Evolutionary conservation across 768 basidiomycete genomes (phyloP), one percentile per base, ranked within the genome.

Genomic region (Leucosporidium yakuticum): DNA sequence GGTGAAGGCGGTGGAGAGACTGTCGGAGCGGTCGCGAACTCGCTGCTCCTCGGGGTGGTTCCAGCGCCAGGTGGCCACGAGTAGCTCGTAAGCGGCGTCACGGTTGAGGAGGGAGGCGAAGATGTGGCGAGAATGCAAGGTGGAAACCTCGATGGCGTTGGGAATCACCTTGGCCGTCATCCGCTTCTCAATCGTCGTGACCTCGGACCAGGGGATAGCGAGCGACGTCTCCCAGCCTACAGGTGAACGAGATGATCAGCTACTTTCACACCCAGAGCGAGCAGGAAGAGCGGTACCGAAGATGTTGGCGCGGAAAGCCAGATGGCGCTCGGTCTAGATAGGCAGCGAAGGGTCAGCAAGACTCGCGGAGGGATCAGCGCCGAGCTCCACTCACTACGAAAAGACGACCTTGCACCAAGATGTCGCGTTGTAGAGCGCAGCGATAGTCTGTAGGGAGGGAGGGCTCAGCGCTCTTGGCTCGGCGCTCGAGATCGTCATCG

Each of bases 221-320:
- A 94, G 82, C 76, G 95, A 87, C 29, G 94, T 82, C 90, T 94
- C 77, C 56, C 62, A 66, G 25, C 57, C 62, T 66, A 39, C 12
- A 55, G 48, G 6, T 17, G 4, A 6, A 25, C 1, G 17, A 21
- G n/a, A 6, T 29, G 23, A 53, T 12, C 3, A 11, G 27, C 23
- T 17, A n/a, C n/a, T n/a, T n/a, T n/a, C n/a, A n/a, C n/a, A n/a
- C n/a, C n/a, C 12, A 14, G 20, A 12, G 20, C 12, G 17, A 36
- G 14, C 15, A 1, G 34, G 0, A 20, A 36, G 59, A 17, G 27
- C 6, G 14, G 44, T 17, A 60, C 96, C 95, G 79, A 98, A 94
- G 55, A 98, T 97, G 77, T 97, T 98, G 53, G 96, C 95, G 74
- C 98, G 90, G 82, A 98, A 99, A 81, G 92, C 97, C 27, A 98